phyloP scores from a whole-genome alignment of 345 rosid genomes.

The Eutrema yunnanense region DNA sequence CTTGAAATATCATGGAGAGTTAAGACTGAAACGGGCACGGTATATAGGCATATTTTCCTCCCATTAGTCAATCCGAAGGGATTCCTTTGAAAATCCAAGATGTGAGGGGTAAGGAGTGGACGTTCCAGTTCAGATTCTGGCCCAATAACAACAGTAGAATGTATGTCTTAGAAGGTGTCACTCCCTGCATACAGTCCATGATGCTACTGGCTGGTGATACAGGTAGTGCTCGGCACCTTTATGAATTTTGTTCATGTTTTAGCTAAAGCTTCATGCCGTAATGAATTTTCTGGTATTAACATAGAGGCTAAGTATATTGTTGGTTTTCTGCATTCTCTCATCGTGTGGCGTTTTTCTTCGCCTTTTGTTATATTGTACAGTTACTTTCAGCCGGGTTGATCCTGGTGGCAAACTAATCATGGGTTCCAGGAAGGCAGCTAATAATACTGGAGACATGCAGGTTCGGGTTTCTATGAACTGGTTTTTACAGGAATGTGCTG shows the following conservation, averaged over 20 bases:
- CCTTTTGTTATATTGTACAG: conserved; percentile 31
- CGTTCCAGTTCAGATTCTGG: conserved; percentile 97
- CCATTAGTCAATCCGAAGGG: conserved; percentile 88
- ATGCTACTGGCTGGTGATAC: conserved; percentile 86
- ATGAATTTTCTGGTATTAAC: neutral
- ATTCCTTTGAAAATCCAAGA: conserved; percentile 82
- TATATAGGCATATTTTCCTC: conserved; percentile 89
- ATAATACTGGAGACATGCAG: conserved; percentile 45
- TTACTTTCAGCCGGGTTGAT: conserved; percentile 77
- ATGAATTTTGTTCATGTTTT: neutral
- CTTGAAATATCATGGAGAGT: neutral
- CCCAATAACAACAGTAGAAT: conserved; percentile 98
- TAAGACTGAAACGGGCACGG: conserved; percentile 21
- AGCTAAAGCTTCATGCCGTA: neutral
- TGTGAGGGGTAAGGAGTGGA: conserved; percentile 87
- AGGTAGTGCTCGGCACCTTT: conserved; percentile 38
- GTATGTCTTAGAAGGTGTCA: conserved; percentile 97
- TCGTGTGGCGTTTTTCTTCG: neutral
- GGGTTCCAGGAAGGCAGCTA: conserved; percentile 71
- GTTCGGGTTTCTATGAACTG: conserved; percentile 31
- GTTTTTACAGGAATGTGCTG: neutral
- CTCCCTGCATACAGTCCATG: conserved; percentile 97
- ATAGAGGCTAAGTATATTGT: neutral
- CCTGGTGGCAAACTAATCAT: conserved; percentile 75
- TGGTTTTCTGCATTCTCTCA: neutral